phyloP scores from a whole-genome alignment of 2,329 filamentous ascomycete genomes.

The Dryadomyces sulphureus region DNA sequence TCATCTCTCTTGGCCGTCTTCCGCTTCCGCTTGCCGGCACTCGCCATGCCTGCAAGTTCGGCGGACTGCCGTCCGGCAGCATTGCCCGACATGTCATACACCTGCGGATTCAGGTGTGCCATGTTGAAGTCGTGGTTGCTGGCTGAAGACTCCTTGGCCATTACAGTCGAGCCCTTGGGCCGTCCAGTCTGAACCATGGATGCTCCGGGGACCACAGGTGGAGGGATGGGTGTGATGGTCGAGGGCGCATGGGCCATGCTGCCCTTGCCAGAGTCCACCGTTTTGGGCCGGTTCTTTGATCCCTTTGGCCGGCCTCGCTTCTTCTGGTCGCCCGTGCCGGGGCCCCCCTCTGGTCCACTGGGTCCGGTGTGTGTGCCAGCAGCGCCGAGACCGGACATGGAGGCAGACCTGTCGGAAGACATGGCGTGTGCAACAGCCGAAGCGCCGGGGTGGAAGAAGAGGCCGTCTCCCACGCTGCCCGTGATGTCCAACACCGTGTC shows the following conservation, averaged over 20 bases:
- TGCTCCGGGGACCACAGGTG: slow-evolving; percentile 11
- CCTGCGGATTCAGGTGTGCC: background rate
- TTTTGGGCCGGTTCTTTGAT: slow-evolving; percentile 29
- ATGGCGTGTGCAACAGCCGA: background rate
- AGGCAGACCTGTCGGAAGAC: background rate
- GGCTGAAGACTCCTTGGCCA: slow-evolving; percentile 19
- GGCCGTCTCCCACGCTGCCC: slow-evolving; percentile 10
- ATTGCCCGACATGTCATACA: background rate
- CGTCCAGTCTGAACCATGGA: slow-evolving; percentile 15
- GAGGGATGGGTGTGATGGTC: slow-evolving; percentile 9
- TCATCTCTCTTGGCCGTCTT: slow-evolving; percentile 10
- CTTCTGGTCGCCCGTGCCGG: slow-evolving; percentile 13
- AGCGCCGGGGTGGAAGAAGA: slow-evolving; percentile 3
- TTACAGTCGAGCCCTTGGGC: slow-evolving; percentile 22
- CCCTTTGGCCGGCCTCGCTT: slow-evolving; percentile 35
- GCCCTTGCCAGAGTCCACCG: background rate
- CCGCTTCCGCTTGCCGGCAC: slow-evolving; percentile 18
- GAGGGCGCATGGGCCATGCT: slow-evolving; percentile 1
- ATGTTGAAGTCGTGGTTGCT: background rate
- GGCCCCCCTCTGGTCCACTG: background rate
- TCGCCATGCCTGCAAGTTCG: background rate
- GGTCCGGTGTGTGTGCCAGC: background rate
- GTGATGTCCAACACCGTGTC: slow-evolving; percentile 17
- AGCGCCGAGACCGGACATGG: background rate
- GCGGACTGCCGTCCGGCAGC: background rate